phyloP scores from a whole-genome alignment of 495 filamentous ascomycete species.

The Penicillium longicatenatum region DNA sequence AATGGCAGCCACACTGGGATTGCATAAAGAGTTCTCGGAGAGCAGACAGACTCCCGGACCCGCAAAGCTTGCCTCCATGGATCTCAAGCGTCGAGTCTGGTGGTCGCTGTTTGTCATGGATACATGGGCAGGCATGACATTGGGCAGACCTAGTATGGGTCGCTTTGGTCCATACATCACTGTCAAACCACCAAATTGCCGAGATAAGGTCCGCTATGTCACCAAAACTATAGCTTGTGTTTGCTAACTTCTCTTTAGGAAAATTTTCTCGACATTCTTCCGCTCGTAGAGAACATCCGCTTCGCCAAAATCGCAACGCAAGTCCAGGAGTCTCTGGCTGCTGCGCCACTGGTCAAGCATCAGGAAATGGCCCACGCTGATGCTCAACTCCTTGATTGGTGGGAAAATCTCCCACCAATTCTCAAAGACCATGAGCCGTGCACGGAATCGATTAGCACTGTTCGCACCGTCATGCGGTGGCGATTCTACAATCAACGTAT shows the following conservation, averaged over 20 bases:
- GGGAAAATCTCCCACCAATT: conserved; percentile 68
- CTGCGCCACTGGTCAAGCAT: conserved; percentile 63
- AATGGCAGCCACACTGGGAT: conserved; percentile 69
- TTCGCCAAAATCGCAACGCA: conserved; percentile 79
- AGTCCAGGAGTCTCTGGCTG: conserved; percentile 75
- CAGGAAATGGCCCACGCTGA: conserved; percentile 68
- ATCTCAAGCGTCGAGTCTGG: conserved; percentile 73
- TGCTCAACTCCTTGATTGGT: conserved; percentile 69
- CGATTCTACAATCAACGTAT: conserved; percentile 77
- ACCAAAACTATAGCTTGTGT: not conserved
- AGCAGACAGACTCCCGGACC: conserved; percentile 42
- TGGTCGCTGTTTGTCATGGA: conserved; percentile 81
- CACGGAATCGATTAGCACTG: conserved; percentile 67
- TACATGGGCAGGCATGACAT: conserved; percentile 75
- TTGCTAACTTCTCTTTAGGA: conserved; percentile 46
- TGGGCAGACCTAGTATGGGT: conserved; percentile 77
- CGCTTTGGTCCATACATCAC: conserved; percentile 74
- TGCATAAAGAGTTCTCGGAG: conserved; percentile 68
- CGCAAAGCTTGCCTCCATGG: conserved; percentile 37
- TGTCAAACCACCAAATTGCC: conserved; percentile 65
- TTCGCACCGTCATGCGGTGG: conserved; percentile 80
- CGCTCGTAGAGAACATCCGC: conserved; percentile 74
- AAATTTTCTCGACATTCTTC: conserved; percentile 61
- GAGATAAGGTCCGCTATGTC: conserved; percentile 42
- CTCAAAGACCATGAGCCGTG: conserved; percentile 69